Base-by-base conservation (phyloP, 169 alveolate genomes). In the Plasmodium relictum region DNA sequence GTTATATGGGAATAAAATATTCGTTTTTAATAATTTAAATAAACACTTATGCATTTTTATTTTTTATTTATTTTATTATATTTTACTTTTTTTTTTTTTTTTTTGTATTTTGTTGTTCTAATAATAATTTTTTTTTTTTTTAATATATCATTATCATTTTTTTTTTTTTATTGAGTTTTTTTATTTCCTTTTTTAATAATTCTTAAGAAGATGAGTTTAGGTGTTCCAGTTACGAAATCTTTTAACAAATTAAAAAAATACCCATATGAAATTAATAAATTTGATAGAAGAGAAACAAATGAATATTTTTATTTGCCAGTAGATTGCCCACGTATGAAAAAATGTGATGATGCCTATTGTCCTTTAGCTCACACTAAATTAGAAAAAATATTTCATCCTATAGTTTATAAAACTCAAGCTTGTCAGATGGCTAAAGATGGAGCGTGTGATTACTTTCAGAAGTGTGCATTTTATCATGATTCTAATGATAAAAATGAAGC, bases 371-470 rank as follows among this genome's bases (percentile, higher is more conserved):
- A 95, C 92, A 94, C 96, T 22, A 94, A 92, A 74, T 92, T 95
- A 5, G 97, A 95, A 52, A 92, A 94, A 48, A 95, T 95, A 39
- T 95, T 95, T 72, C 97, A 95, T 65, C 97, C 97, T 3, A 93
- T 94, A 20, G 95, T 95, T 10, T 95, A 95, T 72, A 94, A 93
- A 70, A 95, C 96, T 22, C 95, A 94, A 69, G 94, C 89, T 68
- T 91, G 97, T 66, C 92, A 88, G 73, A 90, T 93, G 96, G 83
- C 94, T 8, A 59, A 63, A 52, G 74, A 74, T 63, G 93, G 93
- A 24, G 80, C 71, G 42, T 93, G 96, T 69, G 88, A 65, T 71
- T 93, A 91, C 42, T 85, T 93, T 54, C 89, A 92, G 73, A 78
- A 92, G n/a, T 93, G 96, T 85, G 92, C 94, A 22, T 93, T 93